Base-by-base conservation (phyloP, 257 asterid species). In the Forsythia suspensa region DNA sequence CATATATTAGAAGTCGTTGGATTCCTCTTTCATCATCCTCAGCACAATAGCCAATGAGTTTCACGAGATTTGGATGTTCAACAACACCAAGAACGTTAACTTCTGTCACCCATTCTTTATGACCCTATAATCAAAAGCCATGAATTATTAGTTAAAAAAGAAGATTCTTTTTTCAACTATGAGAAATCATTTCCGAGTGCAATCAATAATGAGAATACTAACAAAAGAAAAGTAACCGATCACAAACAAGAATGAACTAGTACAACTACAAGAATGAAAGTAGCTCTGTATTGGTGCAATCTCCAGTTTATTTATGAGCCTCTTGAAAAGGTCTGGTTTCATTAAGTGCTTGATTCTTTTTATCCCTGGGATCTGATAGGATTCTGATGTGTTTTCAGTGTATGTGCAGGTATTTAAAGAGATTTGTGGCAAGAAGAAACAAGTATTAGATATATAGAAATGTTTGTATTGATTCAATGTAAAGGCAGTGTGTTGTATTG, bases 21-120 rank as follows among this genome's bases (percentile, higher is more conserved):
- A 96, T 96, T 82, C 99, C 99, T 81, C 98, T 92, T 85, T 96
- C 99, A 59, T 90, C 98, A 84, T 96, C 98, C 84, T 96, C 99
- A 11, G 99, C 98, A 70, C 99, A 96, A 77, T 96, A 96, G 42
- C 99, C 99, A 69, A 96, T 51, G 63, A 96, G 92, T 77, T 92
- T 94, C 74, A 96, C 99, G 16, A 96, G 99, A 84, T 96, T 96
- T 18, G 87, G 90, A 86, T 96, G 99, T 76, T 96, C 97, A 61
- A 88, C 98, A 59, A 96, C 80, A 18, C 99, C 99, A 44, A 96
- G 96, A 77, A 96, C 95, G 72, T 96, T 94, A 67, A 96, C 99
- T 85, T 96, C 99, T 8, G 98, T 96, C 86, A 96, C 97, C 99
- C 99, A 96, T 75, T 96, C 99, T 88, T 96, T 96, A 84, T 96